These are phyloP conservation scores for Coemansia sp. DNA, from an alignment of 192 early-diverging fungal genomes.

Conservation along the genomic window DNA sequence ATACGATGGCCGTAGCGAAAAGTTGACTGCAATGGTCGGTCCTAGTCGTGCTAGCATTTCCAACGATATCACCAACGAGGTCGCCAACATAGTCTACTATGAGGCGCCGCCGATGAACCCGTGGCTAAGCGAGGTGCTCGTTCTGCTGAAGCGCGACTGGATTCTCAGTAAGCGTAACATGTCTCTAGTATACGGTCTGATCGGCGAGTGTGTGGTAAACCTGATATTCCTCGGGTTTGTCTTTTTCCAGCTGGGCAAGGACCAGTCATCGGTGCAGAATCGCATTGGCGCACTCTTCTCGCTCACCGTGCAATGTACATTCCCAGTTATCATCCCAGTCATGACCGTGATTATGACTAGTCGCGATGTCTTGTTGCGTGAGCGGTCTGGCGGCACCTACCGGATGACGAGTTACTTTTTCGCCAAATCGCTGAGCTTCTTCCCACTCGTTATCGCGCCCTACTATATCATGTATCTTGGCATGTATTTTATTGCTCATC, in stretches of 20 bases:
- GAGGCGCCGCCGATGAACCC: slow-evolving; percentile 42
- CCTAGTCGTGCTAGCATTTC: slow-evolving; percentile 7
- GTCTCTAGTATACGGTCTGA: slow-evolving; percentile 30
- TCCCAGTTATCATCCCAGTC: slow-evolving; percentile 60
- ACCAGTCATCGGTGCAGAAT: slow-evolving; percentile 53
- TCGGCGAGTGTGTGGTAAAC: slow-evolving; percentile 33
- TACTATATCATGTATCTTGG: slow-evolving; percentile 24
- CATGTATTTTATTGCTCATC: slow-evolving; percentile 39
- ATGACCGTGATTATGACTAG: slow-evolving; percentile 50
- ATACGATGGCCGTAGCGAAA: background rate
- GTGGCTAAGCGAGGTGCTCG: slow-evolving; percentile 30
- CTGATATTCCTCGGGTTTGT: slow-evolving; percentile 59
- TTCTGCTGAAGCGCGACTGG: slow-evolving; percentile 45
- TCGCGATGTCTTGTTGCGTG: slow-evolving; percentile 59
- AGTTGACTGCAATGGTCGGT: background rate
- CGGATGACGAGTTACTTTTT: slow-evolving; percentile 61
- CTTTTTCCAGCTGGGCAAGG: slow-evolving; percentile 51
- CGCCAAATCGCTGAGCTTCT: slow-evolving; percentile 61
- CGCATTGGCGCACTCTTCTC: slow-evolving; percentile 52
- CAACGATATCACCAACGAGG: slow-evolving; percentile 38
- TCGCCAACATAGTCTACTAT: slow-evolving; percentile 21
- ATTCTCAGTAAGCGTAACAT: slow-evolving; percentile 15
- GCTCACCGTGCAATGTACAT: slow-evolving; percentile 53
- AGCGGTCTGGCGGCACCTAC: slow-evolving; percentile 66
- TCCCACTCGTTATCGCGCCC: slow-evolving; percentile 36